Evolutionary conservation across 2,329 filamentous ascomycete genomes (phyloP).

Genomic region (Claviceps monticola): DNA sequence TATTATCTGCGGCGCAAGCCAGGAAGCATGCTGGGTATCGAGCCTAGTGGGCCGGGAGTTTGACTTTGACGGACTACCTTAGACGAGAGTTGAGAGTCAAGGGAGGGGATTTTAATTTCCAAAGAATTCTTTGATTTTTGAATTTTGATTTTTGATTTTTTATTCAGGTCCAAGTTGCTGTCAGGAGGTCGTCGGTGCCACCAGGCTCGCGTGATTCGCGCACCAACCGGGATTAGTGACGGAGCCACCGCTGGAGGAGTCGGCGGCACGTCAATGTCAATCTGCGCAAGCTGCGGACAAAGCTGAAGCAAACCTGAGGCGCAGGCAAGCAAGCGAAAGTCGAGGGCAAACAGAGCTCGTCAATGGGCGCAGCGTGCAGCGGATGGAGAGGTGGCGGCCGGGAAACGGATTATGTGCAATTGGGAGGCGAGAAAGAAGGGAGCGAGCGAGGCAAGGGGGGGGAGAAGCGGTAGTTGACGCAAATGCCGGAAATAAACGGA

Average conservation of each 20-base stretch:
- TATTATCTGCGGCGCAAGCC: slow-evolving; percentile 13
- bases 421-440: background rate
- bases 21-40: slow-evolving; percentile 13
- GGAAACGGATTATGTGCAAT: background rate
- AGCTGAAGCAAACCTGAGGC: no score
- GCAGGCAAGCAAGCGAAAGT: no score
- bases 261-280: background rate
- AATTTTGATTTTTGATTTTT: background rate
- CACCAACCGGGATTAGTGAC: slow-evolving; percentile 1
- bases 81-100: background rate
- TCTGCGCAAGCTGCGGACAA: no score
- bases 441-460: background rate
- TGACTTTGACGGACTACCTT: background rate
- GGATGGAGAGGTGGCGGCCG: background rate
- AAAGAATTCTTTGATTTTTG: background rate
- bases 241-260: background rate
- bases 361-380: background rate
- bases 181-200: background rate
- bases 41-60: slow-evolving; percentile 1
- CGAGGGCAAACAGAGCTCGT: no score
- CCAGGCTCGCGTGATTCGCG: slow-evolving; percentile 2
- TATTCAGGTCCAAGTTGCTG: background rate
- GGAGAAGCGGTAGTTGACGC: background rate
- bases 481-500: background rate
- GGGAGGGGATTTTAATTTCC: background rate